Percentiles rank a stretch among this genome's conserved stretches.
These are phyloP conservation scores for Hypoxylon sp. DNA, from an alignment of 2,329 filamentous ascomycete species.

Conservation along the genomic window DNA sequence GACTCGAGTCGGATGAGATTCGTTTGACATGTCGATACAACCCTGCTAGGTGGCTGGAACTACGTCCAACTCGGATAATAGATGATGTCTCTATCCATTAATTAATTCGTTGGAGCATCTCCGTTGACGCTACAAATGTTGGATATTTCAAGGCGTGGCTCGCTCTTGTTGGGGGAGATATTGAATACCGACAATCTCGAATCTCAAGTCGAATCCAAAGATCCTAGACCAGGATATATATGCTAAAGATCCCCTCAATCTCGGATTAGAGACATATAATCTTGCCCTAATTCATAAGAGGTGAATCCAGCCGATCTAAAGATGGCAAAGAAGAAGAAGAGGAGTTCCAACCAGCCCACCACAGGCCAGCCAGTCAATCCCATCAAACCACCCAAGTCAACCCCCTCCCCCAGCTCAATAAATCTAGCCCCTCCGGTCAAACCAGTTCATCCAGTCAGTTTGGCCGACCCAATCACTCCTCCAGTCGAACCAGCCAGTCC, in stretches of 20 bases:
- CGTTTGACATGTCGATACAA: slow-evolving; percentile 17
- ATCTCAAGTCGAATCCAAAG: slow-evolving; percentile 15
- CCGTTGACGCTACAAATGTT: slow-evolving; percentile 8
- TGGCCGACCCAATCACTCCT: background rate
- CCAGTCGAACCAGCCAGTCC: slow-evolving; percentile 1
- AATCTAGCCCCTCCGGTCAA: background rate
- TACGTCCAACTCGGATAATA: background rate
- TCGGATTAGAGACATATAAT: slow-evolving; percentile 14
- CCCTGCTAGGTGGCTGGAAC: slow-evolving; percentile 9
- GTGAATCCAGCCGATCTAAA: slow-evolving; percentile 9
- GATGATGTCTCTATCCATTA: slow-evolving; percentile 4
- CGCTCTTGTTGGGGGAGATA: slow-evolving; percentile 23
- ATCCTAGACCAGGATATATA: slow-evolving; percentile 20
- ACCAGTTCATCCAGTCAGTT: background rate
- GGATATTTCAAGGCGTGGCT: slow-evolving; percentile 31
- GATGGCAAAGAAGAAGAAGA: slow-evolving; percentile 36
- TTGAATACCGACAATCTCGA: slow-evolving; percentile 1
- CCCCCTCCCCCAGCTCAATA: background rate
- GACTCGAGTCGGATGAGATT: background rate
- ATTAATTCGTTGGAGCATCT: slow-evolving; percentile 8
- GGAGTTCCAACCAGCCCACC: slow-evolving; percentile 2
- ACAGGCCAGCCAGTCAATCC: slow-evolving; percentile 5
- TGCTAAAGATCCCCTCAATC: slow-evolving; percentile 15
- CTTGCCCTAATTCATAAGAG: slow-evolving; percentile 17
- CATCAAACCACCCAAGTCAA: background rate